Percentiles rank a stretch among this genome's conserved stretches.
These are phyloP conservation scores for Trichoderma sp. DNA, from an alignment of 2,329 filamentous ascomycete species.

Conservation along the genomic window DNA sequence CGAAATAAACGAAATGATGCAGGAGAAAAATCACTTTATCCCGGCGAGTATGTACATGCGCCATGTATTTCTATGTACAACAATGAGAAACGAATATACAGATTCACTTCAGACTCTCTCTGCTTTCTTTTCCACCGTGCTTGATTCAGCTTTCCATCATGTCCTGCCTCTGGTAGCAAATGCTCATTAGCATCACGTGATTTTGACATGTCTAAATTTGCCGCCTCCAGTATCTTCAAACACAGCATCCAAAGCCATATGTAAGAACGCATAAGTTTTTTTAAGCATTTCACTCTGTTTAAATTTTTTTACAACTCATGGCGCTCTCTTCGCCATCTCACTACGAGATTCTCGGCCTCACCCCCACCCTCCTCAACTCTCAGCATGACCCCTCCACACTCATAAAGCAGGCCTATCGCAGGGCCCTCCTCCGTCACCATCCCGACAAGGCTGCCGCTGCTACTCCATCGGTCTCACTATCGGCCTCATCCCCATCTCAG, in stretches of 20 bases:
- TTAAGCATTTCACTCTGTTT: neutral
- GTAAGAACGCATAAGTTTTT: neutral
- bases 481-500: neutral
- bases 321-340: conserved; percentile 45
- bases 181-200: conserved; percentile 4
- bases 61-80: conserved; percentile 38
- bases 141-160: neutral
- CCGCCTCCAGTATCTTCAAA: neutral
- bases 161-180: neutral
- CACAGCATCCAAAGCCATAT: neutral
- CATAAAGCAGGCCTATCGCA: conserved; percentile 64
- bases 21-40: neutral
- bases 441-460: conserved; percentile 54
- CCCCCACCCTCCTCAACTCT: conserved; percentile 48
- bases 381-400: conserved; percentile 46
- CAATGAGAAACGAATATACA: conserved; percentile 23
- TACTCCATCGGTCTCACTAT: conserved; percentile 18
- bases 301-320: conserved; percentile 16
- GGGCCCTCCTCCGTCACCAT: conserved; percentile 65
- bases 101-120: neutral
- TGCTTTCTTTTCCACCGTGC: neutral
- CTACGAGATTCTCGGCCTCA: conserved; percentile 62
- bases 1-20: conserved; percentile 46
- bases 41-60: conserved; percentile 33
- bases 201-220: neutral